Evolutionary conservation across 345 rosid species (phyloP), one percentile per base, ranked within the genome.

Genomic region (Lumnitzera littorea): DNA sequence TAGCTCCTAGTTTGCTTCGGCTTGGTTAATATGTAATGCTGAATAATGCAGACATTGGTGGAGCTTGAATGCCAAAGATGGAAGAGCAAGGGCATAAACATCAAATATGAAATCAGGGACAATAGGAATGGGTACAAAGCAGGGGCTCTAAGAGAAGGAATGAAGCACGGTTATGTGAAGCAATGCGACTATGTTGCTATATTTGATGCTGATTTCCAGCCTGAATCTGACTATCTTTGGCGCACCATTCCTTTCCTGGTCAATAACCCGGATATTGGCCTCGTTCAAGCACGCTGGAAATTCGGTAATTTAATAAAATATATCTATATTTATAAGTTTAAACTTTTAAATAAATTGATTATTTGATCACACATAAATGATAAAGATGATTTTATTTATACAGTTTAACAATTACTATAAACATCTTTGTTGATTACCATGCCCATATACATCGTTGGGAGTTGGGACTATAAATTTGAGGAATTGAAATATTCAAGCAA

Each of bases 221-320:
- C 97, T 0, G 90, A 90, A 49, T 85, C 95, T 0, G 88, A 90
- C 54, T 90, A 78, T 63, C 88, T 90, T 13, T 64, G 84, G 80
- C 85, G 91, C 11, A 74, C 90, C 63, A 64, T 90, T 49, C 97
- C 97, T 3, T 90, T 80, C 56, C 83, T 90, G 2, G 70, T 67
- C 5, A 79, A 84, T 31, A 91, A 89, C 78, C 79, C 89, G 0
- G 74, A 89, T 51, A 60, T 91, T 24, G 96, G 73, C 62, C 87
- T 91, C 51, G 95, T 89, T 29, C 96, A 91, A 60, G 81, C 98
- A 24, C 96, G 98, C 2, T 91, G 98, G 98, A 84, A 79, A 77
- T 91, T 86, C 48, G 95, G 98, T 91, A 79, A 51, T 62, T 56
- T 24, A 17, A 27, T 27, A 1, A 27, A 27, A 29, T 20, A 12